Percentiles rank a stretch among this genome's conserved stretches.
Evolutionary conservation across 208 protist species (phyloP).

Genomic region (Tritrichomonas foetus): DNA sequence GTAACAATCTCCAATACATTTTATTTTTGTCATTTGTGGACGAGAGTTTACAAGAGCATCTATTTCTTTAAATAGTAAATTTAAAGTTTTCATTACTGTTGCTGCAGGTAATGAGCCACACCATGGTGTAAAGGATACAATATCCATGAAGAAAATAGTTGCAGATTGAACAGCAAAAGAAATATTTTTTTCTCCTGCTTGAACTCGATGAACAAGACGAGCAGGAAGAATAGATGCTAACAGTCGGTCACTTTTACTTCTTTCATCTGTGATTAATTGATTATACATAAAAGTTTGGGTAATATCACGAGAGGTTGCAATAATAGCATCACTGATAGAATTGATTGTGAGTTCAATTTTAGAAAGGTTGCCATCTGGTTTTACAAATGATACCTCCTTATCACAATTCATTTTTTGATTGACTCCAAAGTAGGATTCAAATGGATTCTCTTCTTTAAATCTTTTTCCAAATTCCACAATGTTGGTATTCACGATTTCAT

Average conservation of each 20-base stretch:
- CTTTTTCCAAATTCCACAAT: not conserved
- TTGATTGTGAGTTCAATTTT: not conserved
- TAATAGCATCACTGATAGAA: not conserved
- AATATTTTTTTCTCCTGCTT: too few species aligned
- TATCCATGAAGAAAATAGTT: too few species aligned
- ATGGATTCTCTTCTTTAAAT: conserved; percentile 6
- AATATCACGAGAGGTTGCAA: not conserved
- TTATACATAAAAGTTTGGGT: not conserved
- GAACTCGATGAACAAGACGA: too few species aligned
- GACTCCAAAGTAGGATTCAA: not conserved
- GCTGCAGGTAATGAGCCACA: too few species aligned
- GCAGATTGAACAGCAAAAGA: too few species aligned
- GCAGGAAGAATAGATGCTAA: not conserved
- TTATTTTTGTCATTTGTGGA: too few species aligned
- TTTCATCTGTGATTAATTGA: not conserved
- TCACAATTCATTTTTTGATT: not conserved
- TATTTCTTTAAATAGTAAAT: too few species aligned
- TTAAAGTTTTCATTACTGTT: too few species aligned
- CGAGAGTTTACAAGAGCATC: too few species aligned
- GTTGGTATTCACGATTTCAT: not conserved
- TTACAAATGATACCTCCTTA: not conserved
- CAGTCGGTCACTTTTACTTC: not conserved
- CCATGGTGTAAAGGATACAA: too few species aligned
- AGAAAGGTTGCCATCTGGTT: not conserved
- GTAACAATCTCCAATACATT: too few species aligned